Conservation (phyloP, 768 basidiomycete genomes). For the Phlebiopsis flavidoalba region DNA sequence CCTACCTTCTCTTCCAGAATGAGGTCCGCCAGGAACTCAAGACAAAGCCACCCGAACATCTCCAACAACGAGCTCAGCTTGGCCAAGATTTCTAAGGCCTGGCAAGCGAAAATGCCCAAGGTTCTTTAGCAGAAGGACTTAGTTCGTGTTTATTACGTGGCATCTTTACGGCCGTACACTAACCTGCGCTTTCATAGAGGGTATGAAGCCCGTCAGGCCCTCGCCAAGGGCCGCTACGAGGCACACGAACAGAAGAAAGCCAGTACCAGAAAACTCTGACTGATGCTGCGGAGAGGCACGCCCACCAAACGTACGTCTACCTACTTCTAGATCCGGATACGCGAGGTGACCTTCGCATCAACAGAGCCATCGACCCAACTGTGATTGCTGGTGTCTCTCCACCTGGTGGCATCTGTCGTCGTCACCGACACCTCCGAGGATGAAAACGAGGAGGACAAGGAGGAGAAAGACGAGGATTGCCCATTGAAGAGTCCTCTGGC, state of each 20-base stretch:
- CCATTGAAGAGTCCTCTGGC: conserved; percentile 25
- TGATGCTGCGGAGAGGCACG: background rate
- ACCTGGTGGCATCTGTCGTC: background rate
- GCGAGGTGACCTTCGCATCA: background rate
- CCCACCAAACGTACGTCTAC: background rate
- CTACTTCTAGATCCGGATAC: background rate
- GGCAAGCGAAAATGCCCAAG: conserved; percentile 61
- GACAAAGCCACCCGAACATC: conserved; percentile 54
- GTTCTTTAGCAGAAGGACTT: conserved; percentile 72
- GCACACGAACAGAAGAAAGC: conserved; percentile 55
- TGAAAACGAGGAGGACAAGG: conserved; percentile 17
- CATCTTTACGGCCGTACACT: background rate
- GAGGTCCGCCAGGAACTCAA: conserved; percentile 74
- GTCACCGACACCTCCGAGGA: conserved; percentile 2
- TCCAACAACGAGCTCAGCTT: conserved; percentile 73
- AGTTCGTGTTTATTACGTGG: conserved; percentile 40
- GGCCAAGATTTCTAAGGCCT: conserved; percentile 63
- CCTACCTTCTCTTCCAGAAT: conserved; percentile 94
- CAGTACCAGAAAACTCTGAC: conserved; percentile 45
- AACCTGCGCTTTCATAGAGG: conserved; percentile 31
- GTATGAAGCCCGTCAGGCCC: conserved; percentile 47
- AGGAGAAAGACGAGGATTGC: conserved; percentile 26
- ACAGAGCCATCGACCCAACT: background rate
- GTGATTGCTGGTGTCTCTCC: background rate
- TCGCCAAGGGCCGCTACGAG: conserved; percentile 61